Conservation (phyloP, 2,329 filamentous ascomycete genomes). For the Aureobasidium musti region DNA sequence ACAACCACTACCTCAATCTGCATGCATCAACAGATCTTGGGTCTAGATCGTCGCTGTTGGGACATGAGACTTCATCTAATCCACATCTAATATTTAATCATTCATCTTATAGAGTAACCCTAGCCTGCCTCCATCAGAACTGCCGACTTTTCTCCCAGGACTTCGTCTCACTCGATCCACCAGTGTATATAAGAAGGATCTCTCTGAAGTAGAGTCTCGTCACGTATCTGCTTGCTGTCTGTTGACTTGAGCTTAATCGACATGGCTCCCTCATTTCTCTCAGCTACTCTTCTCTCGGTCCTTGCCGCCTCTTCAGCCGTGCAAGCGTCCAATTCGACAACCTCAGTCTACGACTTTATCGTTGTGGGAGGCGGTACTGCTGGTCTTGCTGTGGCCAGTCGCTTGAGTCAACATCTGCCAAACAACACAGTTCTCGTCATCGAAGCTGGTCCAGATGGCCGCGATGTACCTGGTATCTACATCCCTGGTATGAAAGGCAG, state of each 20-base stretch:
- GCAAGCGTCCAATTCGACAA: neutral
- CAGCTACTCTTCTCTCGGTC: neutral
- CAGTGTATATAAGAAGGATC: neutral
- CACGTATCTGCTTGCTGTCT: neutral
- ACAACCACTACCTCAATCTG: too few relatives aligned
- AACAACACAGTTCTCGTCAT: constrained; percentile 38
- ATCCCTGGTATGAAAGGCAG: constrained; percentile 35
- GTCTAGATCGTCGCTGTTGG: neutral
- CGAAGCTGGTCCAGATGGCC: constrained; percentile 37
- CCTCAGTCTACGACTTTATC: constrained; percentile 34
- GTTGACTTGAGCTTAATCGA: neutral
- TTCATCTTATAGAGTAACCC: too few relatives aligned
- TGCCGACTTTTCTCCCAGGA: neutral
- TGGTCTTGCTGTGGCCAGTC: constrained; percentile 38
- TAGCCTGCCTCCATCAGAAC: neutral
- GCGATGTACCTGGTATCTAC: constrained; percentile 32
- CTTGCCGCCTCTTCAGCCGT: neutral
- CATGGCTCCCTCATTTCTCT: constrained; percentile 4
- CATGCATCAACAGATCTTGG: neutral
- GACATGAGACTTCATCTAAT: neutral
- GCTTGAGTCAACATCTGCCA: constrained; percentile 37
- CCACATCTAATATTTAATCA: neutral
- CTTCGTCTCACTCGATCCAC: neutral
- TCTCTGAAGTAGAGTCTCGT: neutral
- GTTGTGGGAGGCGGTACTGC: constrained; percentile 38